Conservation (phyloP, 1,139 yeast genomes). For the Insectozyma bohioensis region DNA sequence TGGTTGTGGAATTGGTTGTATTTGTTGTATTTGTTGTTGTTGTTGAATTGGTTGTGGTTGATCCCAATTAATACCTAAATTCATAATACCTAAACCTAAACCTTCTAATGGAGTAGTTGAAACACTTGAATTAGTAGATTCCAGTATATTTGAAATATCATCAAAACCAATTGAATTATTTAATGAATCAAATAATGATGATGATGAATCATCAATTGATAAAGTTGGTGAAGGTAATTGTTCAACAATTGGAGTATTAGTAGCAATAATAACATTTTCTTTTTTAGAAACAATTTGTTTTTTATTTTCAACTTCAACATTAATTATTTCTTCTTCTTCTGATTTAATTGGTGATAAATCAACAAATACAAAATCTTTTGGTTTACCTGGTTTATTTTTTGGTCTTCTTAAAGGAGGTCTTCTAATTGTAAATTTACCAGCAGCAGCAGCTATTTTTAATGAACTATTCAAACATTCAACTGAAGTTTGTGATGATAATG, state of each 20-base stretch:
- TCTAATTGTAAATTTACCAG: slow-evolving; percentile 30
- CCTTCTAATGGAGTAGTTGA: slow-evolving; percentile 7
- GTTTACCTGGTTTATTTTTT: slow-evolving; percentile 51
- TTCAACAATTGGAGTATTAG: slow-evolving; percentile 11
- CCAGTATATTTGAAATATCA: slow-evolving; percentile 1
- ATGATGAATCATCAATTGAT: slow-evolving; percentile 12
- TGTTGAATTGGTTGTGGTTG: slow-evolving; percentile 12
- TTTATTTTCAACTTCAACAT: too few species aligned
- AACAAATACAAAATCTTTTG: slow-evolving; percentile 54
- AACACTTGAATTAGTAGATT: slow-evolving; percentile 1
- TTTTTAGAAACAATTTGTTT: slow-evolving; percentile 19
- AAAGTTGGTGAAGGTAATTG: slow-evolving; percentile 17
- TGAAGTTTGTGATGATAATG: slow-evolving; percentile 17
- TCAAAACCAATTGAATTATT: slow-evolving; percentile 4
- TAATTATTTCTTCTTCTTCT: slow-evolving; percentile 24
- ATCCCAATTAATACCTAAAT: slow-evolving; percentile 17
- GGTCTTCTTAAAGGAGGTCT: slow-evolving; percentile 53
- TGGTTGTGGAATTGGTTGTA: slow-evolving; percentile 6
- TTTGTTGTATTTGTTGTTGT: slow-evolving; percentile 4
- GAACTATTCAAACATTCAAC: slow-evolving; percentile 46
- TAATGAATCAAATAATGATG: slow-evolving; percentile 15
- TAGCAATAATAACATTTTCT: slow-evolving; percentile 7
- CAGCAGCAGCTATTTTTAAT: slow-evolving; percentile 39
- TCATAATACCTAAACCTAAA: slow-evolving; percentile 27
- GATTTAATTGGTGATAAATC: slow-evolving; percentile 53